These are phyloP conservation scores for Peronospora belbahrii DNA, from an alignment of 352 stramenopile species.

Conservation along the genomic window DNA sequence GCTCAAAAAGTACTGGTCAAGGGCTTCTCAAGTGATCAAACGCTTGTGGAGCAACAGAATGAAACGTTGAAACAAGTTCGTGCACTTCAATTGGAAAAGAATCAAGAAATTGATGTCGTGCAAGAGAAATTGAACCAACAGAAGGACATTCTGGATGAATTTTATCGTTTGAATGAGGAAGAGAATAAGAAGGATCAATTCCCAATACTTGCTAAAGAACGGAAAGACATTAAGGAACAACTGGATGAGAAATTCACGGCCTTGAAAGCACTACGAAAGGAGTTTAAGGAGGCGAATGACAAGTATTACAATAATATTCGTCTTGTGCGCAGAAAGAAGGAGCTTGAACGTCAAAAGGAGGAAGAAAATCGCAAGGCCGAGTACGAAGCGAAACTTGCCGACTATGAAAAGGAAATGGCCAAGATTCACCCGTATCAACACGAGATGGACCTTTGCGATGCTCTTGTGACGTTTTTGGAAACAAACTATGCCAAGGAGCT, in stretches of 20 bases:
- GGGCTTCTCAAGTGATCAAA: slow-evolving; percentile 76
- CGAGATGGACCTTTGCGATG: slow-evolving; percentile 93
- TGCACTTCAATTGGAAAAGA: slow-evolving; percentile 82
- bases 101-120: slow-evolving; percentile 91
- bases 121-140: slow-evolving; percentile 89
- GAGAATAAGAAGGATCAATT: slow-evolving; percentile 86
- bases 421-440: slow-evolving; percentile 96
- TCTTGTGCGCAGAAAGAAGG: slow-evolving; percentile 80
- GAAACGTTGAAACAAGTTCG: slow-evolving; percentile 75
- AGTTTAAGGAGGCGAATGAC: slow-evolving; percentile 91
- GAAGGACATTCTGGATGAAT: slow-evolving; percentile 82
- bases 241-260: slow-evolving; percentile 84
- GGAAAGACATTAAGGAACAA: slow-evolving; percentile 87
- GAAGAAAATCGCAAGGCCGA: slow-evolving; percentile 73
- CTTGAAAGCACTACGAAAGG: slow-evolving; percentile 83
- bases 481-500: slow-evolving; percentile 87
- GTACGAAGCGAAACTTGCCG: slow-evolving; percentile 92
- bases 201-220: slow-evolving; percentile 74
- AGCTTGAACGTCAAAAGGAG: slow-evolving; percentile 76
- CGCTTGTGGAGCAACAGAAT: slow-evolving; percentile 73
- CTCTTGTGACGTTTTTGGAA: slow-evolving; percentile 89
- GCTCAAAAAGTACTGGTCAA: slow-evolving; percentile 85
- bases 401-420: slow-evolving; percentile 93
- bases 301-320: slow-evolving; percentile 90
- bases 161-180: slow-evolving; percentile 85